Evolutionary conservation across 2,329 filamentous ascomycete species (phyloP), one percentile per base, ranked within the genome.

Genomic region (Hypoxylon sp.): DNA sequence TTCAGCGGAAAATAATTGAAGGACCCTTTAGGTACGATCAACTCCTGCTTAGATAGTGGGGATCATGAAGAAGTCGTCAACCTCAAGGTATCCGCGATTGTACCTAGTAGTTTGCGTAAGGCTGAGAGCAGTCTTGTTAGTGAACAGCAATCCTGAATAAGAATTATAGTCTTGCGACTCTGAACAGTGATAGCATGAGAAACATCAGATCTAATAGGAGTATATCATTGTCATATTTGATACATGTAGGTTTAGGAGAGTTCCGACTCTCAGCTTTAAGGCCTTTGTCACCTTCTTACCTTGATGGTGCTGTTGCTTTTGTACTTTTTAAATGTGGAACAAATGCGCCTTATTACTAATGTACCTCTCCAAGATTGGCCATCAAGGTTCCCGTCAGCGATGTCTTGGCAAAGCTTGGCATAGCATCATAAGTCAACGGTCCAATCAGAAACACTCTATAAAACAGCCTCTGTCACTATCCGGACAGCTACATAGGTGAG

Each of bases 331-430:
- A 30, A 7, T 41, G 36, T 63, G 61, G 66, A 34, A 32, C 55
- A 50, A 1, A 65, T 17, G 49, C 55, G 36, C 48, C 49, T 61
- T 51, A 62, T 70, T 67, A 70, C 53, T 67, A 67, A 70, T 23
- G 53, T 46, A 38, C 21, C 9, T 51, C 25, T 50, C 52, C 38
- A 49, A 60, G 58, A 65, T 53, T 73, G 62, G 58, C 73, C 74
- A 74, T 75, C 74, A 75, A 74, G 74, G 74, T 75, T 46, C 71
- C 59, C 72, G 52, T 59, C 41, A 43, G 36, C 30, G 36, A 60
- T 41, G 46, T 10, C 50, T 70, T 63, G 59, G 62, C 62, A 55
- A 57, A 61, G 62, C 71, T 73, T 70, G 72, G 71, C 57, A 71
- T 66, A 61, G 38, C 69, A 71, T 71, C 67, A 72, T 71, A 67